phyloP scores from a whole-genome alignment of 768 basidiomycete genomes.

The Boletus tomentosulus region DNA sequence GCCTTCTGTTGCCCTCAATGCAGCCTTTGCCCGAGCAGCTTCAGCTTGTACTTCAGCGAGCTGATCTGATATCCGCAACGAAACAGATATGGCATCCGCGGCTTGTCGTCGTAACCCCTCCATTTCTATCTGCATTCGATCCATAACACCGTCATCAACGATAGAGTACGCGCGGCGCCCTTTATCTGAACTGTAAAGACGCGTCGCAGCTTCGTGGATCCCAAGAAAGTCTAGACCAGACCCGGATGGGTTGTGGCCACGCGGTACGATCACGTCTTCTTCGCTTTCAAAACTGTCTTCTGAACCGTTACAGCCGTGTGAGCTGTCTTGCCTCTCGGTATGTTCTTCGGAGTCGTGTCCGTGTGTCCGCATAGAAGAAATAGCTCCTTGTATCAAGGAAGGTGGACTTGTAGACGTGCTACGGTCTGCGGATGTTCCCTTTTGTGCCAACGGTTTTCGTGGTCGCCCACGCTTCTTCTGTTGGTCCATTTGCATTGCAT shows the following conservation, averaged over 20 bases:
- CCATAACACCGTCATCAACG: conserved; percentile 44
- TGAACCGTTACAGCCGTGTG: conserved; percentile 40
- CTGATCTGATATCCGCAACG: conserved; percentile 64
- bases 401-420: conserved; percentile 12
- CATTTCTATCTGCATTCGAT: conserved; percentile 65
- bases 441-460: conserved; percentile 25
- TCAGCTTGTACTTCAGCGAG: conserved; percentile 64
- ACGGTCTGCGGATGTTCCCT: conserved; percentile 16
- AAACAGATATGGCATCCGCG: conserved; percentile 62
- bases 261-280: conserved; percentile 51
- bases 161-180: conserved; percentile 21
- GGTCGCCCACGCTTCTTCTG: conserved; percentile 43
- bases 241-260: conserved; percentile 40
- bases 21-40: conserved; percentile 49
- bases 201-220: conserved; percentile 34
- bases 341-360: conserved; percentile 36
- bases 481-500: conserved; percentile 8
- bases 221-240: conserved; percentile 36
- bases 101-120: conserved; percentile 60
- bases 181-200: conserved; percentile 40
- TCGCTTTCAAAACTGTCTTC: conserved; percentile 63
- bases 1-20: conserved; percentile 51
- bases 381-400: conserved; percentile 18
- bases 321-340: conserved; percentile 37
- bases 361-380: conserved; percentile 26